phyloP scores from a whole-genome alignment of 345 rosid genomes.

The Alliaria petiolata region DNA sequence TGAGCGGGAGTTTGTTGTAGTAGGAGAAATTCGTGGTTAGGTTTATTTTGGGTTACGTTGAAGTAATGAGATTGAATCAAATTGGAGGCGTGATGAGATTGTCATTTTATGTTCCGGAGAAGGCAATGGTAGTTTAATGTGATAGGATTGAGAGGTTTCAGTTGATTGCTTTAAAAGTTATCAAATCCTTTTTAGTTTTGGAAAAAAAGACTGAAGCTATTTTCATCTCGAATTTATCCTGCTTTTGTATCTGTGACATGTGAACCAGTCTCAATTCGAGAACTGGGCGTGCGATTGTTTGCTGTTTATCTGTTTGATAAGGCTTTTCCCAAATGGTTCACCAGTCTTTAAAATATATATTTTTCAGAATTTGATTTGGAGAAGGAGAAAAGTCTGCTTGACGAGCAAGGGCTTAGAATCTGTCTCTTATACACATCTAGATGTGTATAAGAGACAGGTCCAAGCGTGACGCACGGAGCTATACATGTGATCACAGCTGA shows the following conservation, averaged over 20 bases:
- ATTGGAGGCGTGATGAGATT: slow-evolving; percentile 9
- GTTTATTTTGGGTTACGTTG: neutral
- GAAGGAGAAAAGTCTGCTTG: slow-evolving; percentile 81
- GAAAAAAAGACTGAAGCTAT: too few relatives aligned
- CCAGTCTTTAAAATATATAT: neutral
- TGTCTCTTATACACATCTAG: too few relatives aligned
- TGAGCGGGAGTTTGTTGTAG: neutral
- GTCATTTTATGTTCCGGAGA: neutral
- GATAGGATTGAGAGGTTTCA: slow-evolving; percentile 2
- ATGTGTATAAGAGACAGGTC: too few relatives aligned
- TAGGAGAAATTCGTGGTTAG: slow-evolving; percentile 1
- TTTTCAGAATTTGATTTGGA: slow-evolving; percentile 81
- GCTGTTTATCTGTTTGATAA: neutral
- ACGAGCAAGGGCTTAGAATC: slow-evolving; percentile 93
- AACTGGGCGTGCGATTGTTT: neutral
- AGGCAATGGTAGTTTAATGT: too few relatives aligned
- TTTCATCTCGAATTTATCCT: neutral
- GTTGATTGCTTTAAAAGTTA: neutral
- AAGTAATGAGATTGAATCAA: slow-evolving; percentile 11
- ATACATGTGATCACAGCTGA: too few relatives aligned
- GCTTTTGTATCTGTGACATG: neutral
- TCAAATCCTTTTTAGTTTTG: too few relatives aligned
- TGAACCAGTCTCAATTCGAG: neutral
- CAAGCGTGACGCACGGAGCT: slow-evolving; percentile 93
- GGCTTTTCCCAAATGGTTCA: neutral